Evolutionary conservation across 306 rosid genomes (phyloP).

Genomic region (Ziziphus jujuba): DNA sequence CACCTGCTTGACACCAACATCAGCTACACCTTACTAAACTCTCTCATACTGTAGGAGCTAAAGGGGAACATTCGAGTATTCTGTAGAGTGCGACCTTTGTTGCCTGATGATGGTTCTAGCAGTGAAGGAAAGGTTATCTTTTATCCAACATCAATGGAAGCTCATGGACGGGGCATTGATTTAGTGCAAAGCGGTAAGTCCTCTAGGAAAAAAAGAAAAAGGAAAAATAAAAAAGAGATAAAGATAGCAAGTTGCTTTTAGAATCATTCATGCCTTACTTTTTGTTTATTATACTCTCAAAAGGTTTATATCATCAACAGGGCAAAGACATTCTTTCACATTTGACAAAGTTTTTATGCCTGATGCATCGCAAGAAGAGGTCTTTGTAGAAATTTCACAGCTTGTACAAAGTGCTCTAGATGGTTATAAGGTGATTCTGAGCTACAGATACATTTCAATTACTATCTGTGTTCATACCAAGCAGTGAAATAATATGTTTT

Average conservation of each 20-base stretch:
- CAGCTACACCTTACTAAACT: slow-evolving; percentile 14
- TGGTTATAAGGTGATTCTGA: slow-evolving; percentile 85
- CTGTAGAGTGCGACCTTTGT: slow-evolving; percentile 92
- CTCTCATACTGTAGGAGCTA: slow-evolving; percentile 59
- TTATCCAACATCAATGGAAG: slow-evolving; percentile 85
- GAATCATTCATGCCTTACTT: background rate
- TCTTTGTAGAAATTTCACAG: slow-evolving; percentile 88
- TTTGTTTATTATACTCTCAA: slow-evolving; percentile 22
- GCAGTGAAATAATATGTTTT: background rate
- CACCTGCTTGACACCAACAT: slow-evolving; percentile 6
- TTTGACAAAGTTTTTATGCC: slow-evolving; percentile 91
- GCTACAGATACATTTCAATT: slow-evolving; percentile 8
- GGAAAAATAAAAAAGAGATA: background rate
- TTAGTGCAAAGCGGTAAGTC: slow-evolving; percentile 65
- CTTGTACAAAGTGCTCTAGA: slow-evolving; percentile 99
- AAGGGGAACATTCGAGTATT: slow-evolving; percentile 97
- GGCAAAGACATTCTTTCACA: slow-evolving; percentile 84
- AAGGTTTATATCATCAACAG: slow-evolving; percentile 40
- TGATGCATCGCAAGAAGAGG: slow-evolving; percentile 77
- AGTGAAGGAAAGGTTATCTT: slow-evolving; percentile 65
- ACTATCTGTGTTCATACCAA: slow-evolving; percentile 1
- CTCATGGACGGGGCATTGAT: slow-evolving; percentile 84
- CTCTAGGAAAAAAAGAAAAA: background rate
- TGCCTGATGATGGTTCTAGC: slow-evolving; percentile 67
- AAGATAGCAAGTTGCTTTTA: slow-evolving; percentile 1